Conservation (phyloP, 78 protist species). For the Ministeria vibrans region DNA sequence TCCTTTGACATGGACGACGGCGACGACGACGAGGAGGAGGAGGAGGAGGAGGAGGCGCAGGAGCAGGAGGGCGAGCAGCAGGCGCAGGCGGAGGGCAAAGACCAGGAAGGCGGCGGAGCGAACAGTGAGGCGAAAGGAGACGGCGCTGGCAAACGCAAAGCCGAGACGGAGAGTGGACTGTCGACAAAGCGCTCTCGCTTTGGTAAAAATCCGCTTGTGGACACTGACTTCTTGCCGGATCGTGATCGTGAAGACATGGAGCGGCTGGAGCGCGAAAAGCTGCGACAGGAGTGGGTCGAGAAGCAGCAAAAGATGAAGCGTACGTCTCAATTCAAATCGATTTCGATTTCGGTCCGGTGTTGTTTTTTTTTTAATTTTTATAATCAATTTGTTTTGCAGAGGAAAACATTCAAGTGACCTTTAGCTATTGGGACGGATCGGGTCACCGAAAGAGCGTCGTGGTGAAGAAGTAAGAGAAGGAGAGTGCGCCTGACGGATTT, state of each 20-base stretch:
- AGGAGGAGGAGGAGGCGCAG: no score
- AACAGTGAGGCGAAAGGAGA: no score
- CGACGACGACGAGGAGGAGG: neutral
- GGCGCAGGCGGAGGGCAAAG: no score
- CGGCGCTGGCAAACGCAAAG: no score
- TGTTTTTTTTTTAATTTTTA: neutral
- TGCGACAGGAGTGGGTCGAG: conserved; percentile 55
- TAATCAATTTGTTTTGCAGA: neutral
- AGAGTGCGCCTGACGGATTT: no score
- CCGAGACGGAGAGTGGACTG: no score
- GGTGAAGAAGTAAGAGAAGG: no score
- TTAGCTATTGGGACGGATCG: conserved; percentile 85
- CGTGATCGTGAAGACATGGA: conserved; percentile 56
- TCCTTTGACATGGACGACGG: neutral
- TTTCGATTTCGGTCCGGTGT: neutral
- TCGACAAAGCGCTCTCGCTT: no score
- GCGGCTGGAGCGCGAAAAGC: conserved; percentile 35
- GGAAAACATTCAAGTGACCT: conserved; percentile 66
- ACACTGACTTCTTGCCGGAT: conserved; percentile 78
- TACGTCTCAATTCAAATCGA: neutral
- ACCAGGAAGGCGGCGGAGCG: no score
- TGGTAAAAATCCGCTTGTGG: conserved; percentile 12
- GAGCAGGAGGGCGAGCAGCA: no score
- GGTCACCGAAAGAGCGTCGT: conserved; percentile 63
- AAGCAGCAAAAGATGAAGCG: conserved; percentile 56